phyloP scores from a whole-genome alignment of 2,329 filamentous ascomycete species.

The Coniochaeta sp. region DNA sequence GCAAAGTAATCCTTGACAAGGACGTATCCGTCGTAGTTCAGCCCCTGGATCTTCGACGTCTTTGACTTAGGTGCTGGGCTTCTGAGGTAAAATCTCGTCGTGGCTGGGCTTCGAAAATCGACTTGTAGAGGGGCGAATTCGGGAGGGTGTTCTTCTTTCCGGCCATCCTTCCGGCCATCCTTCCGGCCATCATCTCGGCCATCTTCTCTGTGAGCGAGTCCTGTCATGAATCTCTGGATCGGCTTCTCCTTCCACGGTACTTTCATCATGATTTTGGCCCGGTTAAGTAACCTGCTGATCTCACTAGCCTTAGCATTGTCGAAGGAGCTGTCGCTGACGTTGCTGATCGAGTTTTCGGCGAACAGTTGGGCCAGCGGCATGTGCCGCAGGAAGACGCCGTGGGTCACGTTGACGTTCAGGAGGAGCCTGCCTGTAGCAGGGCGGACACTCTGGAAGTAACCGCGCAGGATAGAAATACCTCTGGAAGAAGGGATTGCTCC shows the following conservation, averaged over 20 bases:
- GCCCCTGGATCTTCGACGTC: slow-evolving; percentile 10
- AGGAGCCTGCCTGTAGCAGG: slow-evolving; percentile 46
- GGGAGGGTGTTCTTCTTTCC: background rate
- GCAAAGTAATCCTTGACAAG: slow-evolving; percentile 37
- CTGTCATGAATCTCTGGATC: slow-evolving; percentile 20
- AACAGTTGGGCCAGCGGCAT: slow-evolving; percentile 28
- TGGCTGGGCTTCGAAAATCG: slow-evolving; percentile 11
- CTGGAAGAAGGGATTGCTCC: background rate
- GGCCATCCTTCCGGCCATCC: no score
- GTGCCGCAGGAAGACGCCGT: slow-evolving; percentile 41
- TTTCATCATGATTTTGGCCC: slow-evolving; percentile 27
- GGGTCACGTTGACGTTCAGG: slow-evolving; percentile 48
- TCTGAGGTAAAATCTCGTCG: slow-evolving; percentile 24
- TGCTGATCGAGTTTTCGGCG: no score
- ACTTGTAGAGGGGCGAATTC: background rate
- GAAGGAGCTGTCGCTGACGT: no score
- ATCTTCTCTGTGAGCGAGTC: slow-evolving; percentile 14
- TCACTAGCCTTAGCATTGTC: slow-evolving; percentile 12
- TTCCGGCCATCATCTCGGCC: no score
- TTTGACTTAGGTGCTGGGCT: slow-evolving; percentile 11
- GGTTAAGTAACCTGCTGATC: slow-evolving; percentile 31
- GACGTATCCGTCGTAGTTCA: slow-evolving; percentile 17
- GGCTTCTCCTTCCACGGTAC: slow-evolving; percentile 21
- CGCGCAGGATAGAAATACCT: slow-evolving; percentile 36
- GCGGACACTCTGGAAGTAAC: slow-evolving; percentile 49